phyloP scores from a whole-genome alignment of 345 rosid genomes.

The Mercurialis annua region DNA sequence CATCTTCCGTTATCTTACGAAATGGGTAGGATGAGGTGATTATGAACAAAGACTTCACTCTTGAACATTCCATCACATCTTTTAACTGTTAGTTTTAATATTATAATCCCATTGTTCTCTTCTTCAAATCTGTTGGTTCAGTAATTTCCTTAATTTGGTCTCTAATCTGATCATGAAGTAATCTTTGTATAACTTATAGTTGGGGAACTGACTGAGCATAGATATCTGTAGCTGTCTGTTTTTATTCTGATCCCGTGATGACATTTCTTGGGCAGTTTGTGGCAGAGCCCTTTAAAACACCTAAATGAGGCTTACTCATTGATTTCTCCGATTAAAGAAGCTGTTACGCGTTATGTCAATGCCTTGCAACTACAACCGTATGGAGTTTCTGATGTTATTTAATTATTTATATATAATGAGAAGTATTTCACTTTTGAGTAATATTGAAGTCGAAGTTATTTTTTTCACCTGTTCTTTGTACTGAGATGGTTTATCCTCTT shows the following conservation, averaged over 20 bases:
- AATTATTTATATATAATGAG: neutral
- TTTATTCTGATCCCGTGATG: constrained; percentile 10
- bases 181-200: too few relatives aligned
- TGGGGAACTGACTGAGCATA: neutral
- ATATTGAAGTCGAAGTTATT: neutral
- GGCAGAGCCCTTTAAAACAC: constrained; percentile 44
- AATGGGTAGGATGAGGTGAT: neutral
- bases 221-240: neutral
- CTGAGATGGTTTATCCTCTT: constrained; percentile 24
- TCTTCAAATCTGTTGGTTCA: neutral
- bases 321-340: constrained; percentile 34
- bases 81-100: neutral
- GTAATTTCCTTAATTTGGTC: neutral
- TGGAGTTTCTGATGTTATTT: constrained; percentile 4
- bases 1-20: neutral
- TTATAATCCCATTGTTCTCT: neutral
- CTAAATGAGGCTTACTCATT: constrained; percentile 35
- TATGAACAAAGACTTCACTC: neutral
- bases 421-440: neutral
- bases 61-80: neutral
- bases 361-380: constrained; percentile 28
- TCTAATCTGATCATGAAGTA: neutral
- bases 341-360: constrained; percentile 36
- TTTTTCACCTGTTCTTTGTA: constrained; percentile 13
- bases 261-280: constrained; percentile 40